phyloP scores from a whole-genome alignment of 768 basidiomycete species.

The Boletellus sp. region DNA sequence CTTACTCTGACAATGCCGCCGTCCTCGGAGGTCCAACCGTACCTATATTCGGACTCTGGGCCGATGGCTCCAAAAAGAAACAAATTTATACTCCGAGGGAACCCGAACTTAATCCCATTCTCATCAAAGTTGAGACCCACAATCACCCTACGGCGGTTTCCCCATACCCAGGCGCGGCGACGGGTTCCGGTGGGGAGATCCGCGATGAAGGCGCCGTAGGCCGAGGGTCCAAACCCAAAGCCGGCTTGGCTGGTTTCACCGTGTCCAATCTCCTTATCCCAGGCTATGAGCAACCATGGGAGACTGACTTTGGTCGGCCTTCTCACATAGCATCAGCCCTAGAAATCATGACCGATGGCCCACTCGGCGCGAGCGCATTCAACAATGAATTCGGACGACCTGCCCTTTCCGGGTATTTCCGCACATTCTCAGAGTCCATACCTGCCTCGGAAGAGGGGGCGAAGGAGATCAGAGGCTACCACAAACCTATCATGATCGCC shows the following conservation, averaged over 20 bases:
- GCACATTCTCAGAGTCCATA: slow-evolving; percentile 84
- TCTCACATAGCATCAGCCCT: slow-evolving; percentile 87
- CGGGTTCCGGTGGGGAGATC: slow-evolving; percentile 97
- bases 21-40: slow-evolving; percentile 73
- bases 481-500: slow-evolving; percentile 99
- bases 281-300: slow-evolving; percentile 91
- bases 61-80: slow-evolving; percentile 16
- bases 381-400: slow-evolving; percentile 99
- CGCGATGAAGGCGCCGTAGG: slow-evolving; percentile 97
- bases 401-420: slow-evolving; percentile 88
- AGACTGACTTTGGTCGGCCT: slow-evolving; percentile 88
- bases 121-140: slow-evolving; percentile 98
- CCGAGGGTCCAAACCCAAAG: slow-evolving; percentile 93
- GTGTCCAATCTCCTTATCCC: slow-evolving; percentile 93
- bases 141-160: slow-evolving; percentile 99
- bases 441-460: slow-evolving; percentile 47
- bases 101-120: slow-evolving; percentile 76
- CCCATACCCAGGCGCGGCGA: slow-evolving; percentile 97
- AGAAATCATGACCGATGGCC: slow-evolving; percentile 97
- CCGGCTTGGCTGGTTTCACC: slow-evolving; percentile 89
- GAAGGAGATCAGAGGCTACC: slow-evolving; percentile 84
- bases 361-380: slow-evolving; percentile 91
- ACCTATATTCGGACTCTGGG: slow-evolving; percentile 66
- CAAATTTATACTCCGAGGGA: slow-evolving; percentile 52
- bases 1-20: slow-evolving; percentile 97